These are phyloP conservation scores for Rubus idaeus DNA, from an alignment of 306 rosid genomes.

Conservation along the genomic window DNA sequence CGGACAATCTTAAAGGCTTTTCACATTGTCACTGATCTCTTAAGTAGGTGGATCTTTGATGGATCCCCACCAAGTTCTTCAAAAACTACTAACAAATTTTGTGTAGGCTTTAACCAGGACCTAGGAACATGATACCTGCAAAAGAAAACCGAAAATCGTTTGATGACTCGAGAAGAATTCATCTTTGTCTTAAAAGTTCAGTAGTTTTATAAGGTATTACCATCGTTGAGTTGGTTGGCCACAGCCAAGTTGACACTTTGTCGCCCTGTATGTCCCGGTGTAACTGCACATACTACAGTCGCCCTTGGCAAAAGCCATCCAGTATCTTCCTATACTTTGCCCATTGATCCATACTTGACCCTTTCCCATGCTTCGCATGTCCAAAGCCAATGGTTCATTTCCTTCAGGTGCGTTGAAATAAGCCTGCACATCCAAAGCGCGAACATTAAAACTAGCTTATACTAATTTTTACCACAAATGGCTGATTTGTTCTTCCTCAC, in stretches of 20 bases:
- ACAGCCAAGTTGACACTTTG: conserved; percentile 70
- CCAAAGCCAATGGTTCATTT: conserved; percentile 76
- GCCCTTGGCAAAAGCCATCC: conserved; percentile 88
- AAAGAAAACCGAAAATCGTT: conserved; percentile 17
- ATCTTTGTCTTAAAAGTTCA: neutral
- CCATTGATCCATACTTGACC: conserved; percentile 99
- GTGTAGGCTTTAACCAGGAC: conserved; percentile 91
- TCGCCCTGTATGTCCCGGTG: conserved; percentile 61
- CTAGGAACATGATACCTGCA: conserved; percentile 96
- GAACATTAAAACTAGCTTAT: conserved; percentile 4
- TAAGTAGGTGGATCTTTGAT: conserved; percentile 57
- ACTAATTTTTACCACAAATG: neutral
- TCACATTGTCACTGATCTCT: conserved; percentile 43
- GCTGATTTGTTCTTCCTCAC: neutral
- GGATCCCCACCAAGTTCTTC: conserved; percentile 98
- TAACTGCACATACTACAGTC: conserved; percentile 65
- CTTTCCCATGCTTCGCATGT: conserved; percentile 87
- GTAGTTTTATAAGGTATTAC: conserved; percentile 35
- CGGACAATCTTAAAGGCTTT: neutral
- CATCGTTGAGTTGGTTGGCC: conserved; percentile 93
- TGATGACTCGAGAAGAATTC: neutral
- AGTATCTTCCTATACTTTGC: conserved; percentile 90
- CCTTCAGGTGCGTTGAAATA: conserved; percentile 75
- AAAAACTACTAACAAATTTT: conserved; percentile 65
- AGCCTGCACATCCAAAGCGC: conserved; percentile 53